Base-by-base conservation (phyloP, 495 filamentous ascomycete genomes). In the Cenococcum geophilum region DNA sequence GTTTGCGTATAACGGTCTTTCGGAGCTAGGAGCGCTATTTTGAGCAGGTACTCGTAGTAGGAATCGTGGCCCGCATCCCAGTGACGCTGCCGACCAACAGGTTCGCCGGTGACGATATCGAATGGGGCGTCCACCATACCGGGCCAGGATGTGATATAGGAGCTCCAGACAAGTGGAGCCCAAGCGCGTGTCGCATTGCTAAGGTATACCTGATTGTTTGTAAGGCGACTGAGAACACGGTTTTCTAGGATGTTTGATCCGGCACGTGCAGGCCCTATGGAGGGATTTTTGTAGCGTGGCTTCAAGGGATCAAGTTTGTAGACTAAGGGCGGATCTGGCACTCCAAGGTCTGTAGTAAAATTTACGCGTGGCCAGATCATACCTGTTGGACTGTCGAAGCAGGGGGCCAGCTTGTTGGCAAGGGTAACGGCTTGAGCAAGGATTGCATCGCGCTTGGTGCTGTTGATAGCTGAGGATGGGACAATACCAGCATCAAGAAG, bases 21-120 rank as follows among this genome's bases (percentile, higher is more conserved):
- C 0, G 69, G 60, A 20, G 67, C 53, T 8, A 73, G 60, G 18
- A 73, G 50, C n/a, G 62, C 57, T 18, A 70, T 64, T 55, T 73
- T 73, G 51, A 73, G 58, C 9, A 73, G 64, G 37, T 67, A 63
- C 55, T 71, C 66, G 49, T 73, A 71, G 67, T 68, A 73, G 18
- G 57, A 60, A 37, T 67, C 68, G 52, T 69, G 67, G 0, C 68
- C 68, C 10, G 58, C 59, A 34, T 72, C 63, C 66, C 75, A 67
- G 35, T 66, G 47, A 16, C 58, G 59, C 27, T 68, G 51, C 0
- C 51, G 64, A 20, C 57, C 59, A 5, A 64, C 59, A 9, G 70
- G 66, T 23, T 57, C 52, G 23, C 60, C 64, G 25, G 63, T 71
- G 35, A 68, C 21, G 32, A 71, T 69, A 45, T 74, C 66, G 37